Evolutionary conservation across 805 yeast species (phyloP), one percentile per base, ranked within the genome.

Genomic region (Saccharomycopsis fibuligera): DNA sequence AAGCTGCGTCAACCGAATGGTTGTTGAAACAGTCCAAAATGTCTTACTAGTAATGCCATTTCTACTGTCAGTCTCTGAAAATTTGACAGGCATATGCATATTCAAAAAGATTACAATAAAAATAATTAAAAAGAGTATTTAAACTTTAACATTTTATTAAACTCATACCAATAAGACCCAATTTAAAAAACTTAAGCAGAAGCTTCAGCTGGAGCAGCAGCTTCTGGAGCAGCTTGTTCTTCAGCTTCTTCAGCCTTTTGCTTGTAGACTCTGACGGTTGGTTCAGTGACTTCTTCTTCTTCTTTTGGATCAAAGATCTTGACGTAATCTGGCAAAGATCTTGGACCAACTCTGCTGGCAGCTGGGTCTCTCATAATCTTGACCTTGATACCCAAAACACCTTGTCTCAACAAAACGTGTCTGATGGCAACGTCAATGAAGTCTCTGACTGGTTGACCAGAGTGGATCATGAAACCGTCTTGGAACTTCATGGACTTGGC

Each of bases 381-480:
- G 69, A 93, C 98, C 84, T 87, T 91, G 73, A 93, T 84, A 84
- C 99, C 99, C 70, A 93, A 83, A 61, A 93, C 98, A 88, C 99
- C 99, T 80, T 93, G 98, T 83, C 98, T 90, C 81, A 93, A 85
- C 73, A 93, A 81, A 67, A 91, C 98, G 91, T 93, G 98, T 79
- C 99, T 90, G 73, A 96, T 90, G 66, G 99, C 99, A 70, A 82
- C 76, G 76, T 93, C 99, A 70, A 93, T 93, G 85, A 93, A 93
- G 72, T 93, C 99, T 64, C 79, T 83, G 74, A 91, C 93, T 78
- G 99, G 99, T 81, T 93, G 99, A 87, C 99, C 99, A 68, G 97
- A 89, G 93, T 93, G 99, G 83, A 93, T 93, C 93, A 93, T 87
- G 96, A 93, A 93, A 82, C 99, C 99, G 73, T 91, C 98, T 72